Evolutionary conservation across 2,329 filamentous ascomycete species (phyloP).

Genomic region (Lojkania enalia): DNA sequence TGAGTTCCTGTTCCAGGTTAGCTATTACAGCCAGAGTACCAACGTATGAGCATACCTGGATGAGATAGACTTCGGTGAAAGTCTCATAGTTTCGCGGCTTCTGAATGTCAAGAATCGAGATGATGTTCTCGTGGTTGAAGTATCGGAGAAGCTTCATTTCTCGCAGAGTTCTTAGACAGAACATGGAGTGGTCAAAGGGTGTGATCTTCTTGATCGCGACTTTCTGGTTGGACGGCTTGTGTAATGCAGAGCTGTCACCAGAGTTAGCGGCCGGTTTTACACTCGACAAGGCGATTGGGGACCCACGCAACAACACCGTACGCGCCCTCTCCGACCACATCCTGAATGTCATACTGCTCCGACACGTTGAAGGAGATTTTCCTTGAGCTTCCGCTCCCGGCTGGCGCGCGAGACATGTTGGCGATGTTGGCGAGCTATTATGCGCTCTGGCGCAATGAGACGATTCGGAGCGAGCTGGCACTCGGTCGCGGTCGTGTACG

Average conservation of each 20-base stretch:
- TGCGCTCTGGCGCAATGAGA: conserved; percentile 26
- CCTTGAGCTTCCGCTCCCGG: conserved; percentile 60
- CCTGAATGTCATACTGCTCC: conserved; percentile 99
- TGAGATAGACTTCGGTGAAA: conserved; percentile 97
- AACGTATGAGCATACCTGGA: conserved; percentile 66
- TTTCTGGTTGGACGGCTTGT: conserved; percentile 97
- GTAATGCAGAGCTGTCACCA: conserved; percentile 79
- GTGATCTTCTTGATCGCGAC: conserved; percentile 99
- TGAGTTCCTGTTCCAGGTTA: conserved; percentile 71
- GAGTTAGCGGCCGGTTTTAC: conserved; percentile 21
- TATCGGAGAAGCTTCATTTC: conserved; percentile 99
- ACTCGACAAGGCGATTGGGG: not conserved
- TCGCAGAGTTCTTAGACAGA: conserved; percentile 91
- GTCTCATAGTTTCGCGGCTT: conserved; percentile 94
- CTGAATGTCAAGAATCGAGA: conserved; percentile 98
- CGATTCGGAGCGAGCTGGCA: conserved; percentile 17
- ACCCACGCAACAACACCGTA: conserved; percentile 97
- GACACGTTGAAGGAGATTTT: conserved; percentile 99
- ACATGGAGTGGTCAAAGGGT: conserved; percentile 98
- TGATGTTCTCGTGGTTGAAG: conserved; percentile 99
- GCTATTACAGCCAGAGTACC: not conserved
- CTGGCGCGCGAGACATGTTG: conserved; percentile 42
- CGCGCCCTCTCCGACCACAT: conserved; percentile 97
- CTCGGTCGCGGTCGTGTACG: conserved; percentile 1
- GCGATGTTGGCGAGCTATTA: conserved; percentile 18